Conservation (phyloP, 2,329 filamentous ascomycete species). For the Fusarium torulosum region DNA sequence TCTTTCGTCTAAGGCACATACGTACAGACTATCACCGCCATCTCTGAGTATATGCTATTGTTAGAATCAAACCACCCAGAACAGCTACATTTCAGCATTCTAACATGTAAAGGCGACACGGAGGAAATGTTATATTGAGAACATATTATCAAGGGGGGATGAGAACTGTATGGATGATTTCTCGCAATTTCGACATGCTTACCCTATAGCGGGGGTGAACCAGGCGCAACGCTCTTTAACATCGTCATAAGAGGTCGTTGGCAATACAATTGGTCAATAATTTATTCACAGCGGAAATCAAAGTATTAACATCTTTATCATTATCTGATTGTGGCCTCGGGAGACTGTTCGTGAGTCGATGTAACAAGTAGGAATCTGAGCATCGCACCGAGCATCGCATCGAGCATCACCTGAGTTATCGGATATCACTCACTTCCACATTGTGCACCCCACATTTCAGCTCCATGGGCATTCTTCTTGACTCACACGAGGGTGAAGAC, state of each 20-base stretch:
- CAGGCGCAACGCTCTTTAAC: too few species aligned
- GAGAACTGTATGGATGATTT: neutral
- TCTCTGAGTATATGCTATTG: neutral
- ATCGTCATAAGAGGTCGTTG: too few species aligned
- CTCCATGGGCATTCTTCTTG: neutral
- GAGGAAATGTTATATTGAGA: neutral
- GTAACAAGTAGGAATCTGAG: neutral
- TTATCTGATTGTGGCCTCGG: neutral
- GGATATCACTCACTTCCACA: neutral
- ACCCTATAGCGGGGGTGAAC: neutral
- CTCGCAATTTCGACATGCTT: neutral
- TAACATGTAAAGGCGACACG: neutral
- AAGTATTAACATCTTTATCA: neutral
- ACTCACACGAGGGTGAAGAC: neutral
- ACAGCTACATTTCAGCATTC: neutral
- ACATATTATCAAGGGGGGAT: neutral
- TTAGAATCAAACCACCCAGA: neutral
- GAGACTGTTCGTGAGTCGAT: neutral
- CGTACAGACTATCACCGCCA: neutral
- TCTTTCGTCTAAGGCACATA: neutral
- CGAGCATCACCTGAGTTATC: neutral
- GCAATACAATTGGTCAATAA: neutral
- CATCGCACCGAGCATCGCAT: neutral
- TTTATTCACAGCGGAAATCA: neutral
- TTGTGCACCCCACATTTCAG: constrained; percentile 4